Evolutionary conservation across 2,329 filamentous ascomycete species (phyloP).

Genomic region (Zymoseptoria pseudotritici): DNA sequence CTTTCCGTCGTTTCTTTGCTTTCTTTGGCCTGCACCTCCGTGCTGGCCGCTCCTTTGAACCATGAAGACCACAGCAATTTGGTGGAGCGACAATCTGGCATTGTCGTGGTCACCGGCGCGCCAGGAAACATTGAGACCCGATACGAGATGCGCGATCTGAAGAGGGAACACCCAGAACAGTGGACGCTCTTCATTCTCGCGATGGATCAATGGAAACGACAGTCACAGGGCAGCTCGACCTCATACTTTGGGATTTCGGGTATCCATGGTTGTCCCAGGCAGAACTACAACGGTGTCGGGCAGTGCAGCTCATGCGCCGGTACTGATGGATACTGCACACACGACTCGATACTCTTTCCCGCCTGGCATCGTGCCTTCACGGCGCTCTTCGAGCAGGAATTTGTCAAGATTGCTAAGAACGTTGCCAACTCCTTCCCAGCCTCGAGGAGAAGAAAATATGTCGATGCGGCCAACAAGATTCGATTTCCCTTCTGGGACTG

Average conservation of each 20-base stretch:
- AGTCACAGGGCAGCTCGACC: slow-evolving; percentile 4
- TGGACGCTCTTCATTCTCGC: slow-evolving; percentile 18
- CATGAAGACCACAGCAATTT: slow-evolving; percentile 9
- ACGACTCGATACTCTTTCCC: slow-evolving; percentile 29
- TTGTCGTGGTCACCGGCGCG: slow-evolving; percentile 15
- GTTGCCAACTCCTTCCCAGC: slow-evolving; percentile 21
- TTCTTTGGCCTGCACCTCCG: slow-evolving; percentile 7
- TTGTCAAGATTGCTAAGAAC: slow-evolving; percentile 22
- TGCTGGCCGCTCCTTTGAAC: slow-evolving; percentile 11
- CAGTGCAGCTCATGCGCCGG: slow-evolving; percentile 22
- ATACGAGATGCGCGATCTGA: slow-evolving; percentile 15
- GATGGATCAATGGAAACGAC: slow-evolving; percentile 11
- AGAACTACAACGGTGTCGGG: slow-evolving; percentile 24
- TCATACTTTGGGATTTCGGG: slow-evolving; percentile 12
- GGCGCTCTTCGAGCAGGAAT: slow-evolving; percentile 29
- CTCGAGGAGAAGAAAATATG: slow-evolving; percentile 17
- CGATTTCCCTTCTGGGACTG: slow-evolving; percentile 26
- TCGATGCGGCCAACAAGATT: slow-evolving; percentile 20
- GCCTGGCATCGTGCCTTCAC: slow-evolving; percentile 29
- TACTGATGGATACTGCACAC: slow-evolving; percentile 30
- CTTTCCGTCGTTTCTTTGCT: neutral
- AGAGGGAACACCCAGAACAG: slow-evolving; percentile 8
- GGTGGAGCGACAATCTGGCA: slow-evolving; percentile 7
- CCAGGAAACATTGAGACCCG: slow-evolving; percentile 11
- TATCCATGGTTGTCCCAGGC: slow-evolving; percentile 22